Conservation (phyloP, 2,329 filamentous ascomycete species). For the Clarireedia monteithiana region DNA sequence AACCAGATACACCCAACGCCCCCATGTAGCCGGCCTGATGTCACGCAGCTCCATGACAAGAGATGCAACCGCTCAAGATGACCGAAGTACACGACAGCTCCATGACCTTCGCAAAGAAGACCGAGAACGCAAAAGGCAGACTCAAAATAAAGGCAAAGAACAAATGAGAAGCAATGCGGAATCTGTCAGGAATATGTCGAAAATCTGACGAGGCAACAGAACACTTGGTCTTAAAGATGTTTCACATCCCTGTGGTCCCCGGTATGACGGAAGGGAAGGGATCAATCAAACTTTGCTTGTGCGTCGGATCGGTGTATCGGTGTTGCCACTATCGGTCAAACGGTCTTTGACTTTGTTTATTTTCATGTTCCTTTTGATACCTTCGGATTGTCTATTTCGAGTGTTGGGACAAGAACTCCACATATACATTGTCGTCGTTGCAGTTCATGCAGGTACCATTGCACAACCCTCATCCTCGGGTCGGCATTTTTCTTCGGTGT, state of each 20-base stretch:
- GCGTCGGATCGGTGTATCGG: background rate
- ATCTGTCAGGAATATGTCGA: background rate
- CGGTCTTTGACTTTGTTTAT: background rate
- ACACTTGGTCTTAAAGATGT: background rate
- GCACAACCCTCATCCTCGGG: background rate
- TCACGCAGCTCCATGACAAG: conserved; percentile 9
- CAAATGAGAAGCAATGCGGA: background rate
- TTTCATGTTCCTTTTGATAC: background rate
- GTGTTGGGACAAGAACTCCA: background rate
- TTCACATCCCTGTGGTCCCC: background rate
- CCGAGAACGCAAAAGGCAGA: conserved; percentile 1
- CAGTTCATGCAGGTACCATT: background rate
- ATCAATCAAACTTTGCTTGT: background rate
- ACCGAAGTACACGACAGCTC: background rate
- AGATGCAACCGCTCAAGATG: conserved; percentile 8
- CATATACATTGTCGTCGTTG: background rate
- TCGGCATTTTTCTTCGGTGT: background rate
- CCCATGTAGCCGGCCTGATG: conserved; percentile 8
- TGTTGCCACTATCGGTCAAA: background rate
- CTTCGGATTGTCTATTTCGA: background rate
- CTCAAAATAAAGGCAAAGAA: background rate
- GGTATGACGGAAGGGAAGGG: background rate
- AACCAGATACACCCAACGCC: conserved; percentile 17
- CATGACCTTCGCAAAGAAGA: conserved; percentile 9
- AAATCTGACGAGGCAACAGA: background rate